phyloP scores from a whole-genome alignment of 2,329 filamentous ascomycete species.

The Chrysosporium queenslandicum region DNA sequence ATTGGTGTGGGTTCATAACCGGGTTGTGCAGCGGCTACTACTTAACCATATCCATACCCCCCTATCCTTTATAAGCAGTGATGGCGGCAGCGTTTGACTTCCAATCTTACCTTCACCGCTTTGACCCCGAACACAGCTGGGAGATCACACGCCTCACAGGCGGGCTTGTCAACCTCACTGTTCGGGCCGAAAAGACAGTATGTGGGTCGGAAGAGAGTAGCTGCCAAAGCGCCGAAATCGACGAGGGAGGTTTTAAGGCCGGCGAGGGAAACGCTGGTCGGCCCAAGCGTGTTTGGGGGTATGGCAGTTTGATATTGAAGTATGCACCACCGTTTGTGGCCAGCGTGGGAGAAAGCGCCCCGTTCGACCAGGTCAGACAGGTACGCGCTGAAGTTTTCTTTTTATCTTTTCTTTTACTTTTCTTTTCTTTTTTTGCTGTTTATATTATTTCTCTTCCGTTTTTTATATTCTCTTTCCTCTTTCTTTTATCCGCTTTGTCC shows the following conservation, averaged over 20 bases:
- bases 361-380: slow-evolving; percentile 14
- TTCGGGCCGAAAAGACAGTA: slow-evolving; percentile 11
- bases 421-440: background rate
- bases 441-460: background rate
- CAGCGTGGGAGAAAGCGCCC: background rate
- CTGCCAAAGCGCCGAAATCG: no score
- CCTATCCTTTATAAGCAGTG: no score
- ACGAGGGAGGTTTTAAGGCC: background rate
- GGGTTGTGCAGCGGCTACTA: no score
- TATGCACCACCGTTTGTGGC: slow-evolving; percentile 12
- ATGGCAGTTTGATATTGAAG: slow-evolving; percentile 12
- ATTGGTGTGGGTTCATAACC: no score
- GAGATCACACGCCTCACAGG: slow-evolving; percentile 5
- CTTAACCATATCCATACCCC: no score
- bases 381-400: no score
- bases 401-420: background rate
- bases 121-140: no score
- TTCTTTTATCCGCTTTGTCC: background rate
- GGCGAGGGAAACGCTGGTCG: background rate
- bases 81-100: no score
- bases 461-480: background rate
- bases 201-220: no score
- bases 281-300: background rate
- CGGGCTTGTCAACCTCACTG: slow-evolving; percentile 10
- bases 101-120: no score